These are phyloP conservation scores for Oryza longistaminata DNA, from an alignment of 176 grass and related monocot species.

Conservation along the genomic window DNA sequence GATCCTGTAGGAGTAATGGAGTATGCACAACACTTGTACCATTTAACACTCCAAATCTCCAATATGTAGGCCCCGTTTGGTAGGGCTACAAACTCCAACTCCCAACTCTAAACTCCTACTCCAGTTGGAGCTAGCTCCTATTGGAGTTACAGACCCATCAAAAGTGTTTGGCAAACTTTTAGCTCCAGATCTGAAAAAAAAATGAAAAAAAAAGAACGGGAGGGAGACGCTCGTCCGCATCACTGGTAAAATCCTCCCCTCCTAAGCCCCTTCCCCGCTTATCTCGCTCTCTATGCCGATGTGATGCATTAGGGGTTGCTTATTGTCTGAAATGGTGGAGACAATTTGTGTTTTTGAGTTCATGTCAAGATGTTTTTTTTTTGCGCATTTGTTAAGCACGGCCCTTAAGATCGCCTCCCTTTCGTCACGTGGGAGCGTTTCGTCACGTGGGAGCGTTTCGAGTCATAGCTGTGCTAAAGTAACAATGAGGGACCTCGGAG, in stretches of 20 bases:
- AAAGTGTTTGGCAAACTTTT: too few relatives aligned
- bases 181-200: too few relatives aligned
- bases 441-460: conserved; percentile 88
- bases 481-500: conserved; percentile 40
- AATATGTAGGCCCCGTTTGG: too few relatives aligned
- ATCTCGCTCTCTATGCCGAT: neutral
- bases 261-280: neutral
- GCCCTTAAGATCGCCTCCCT: conserved; percentile 92
- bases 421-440: too few relatives aligned
- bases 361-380: neutral
- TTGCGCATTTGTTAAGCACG: conserved; percentile 28
- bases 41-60: too few relatives aligned
- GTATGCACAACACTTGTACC: too few relatives aligned
- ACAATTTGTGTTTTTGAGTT: neutral
- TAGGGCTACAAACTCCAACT: too few relatives aligned
- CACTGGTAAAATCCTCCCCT: conserved; percentile 46
- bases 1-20: too few relatives aligned
- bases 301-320: neutral
- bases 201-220: too few relatives aligned
- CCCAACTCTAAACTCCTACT: too few relatives aligned
- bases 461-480: conserved; percentile 85
- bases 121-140: too few relatives aligned
- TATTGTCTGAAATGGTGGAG: neutral
- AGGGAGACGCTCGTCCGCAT: conserved; percentile 83
- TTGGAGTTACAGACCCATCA: too few relatives aligned